phyloP scores from a whole-genome alignment of 2,329 filamentous ascomycete genomes.

The Pseudocercospora macadamiae region DNA sequence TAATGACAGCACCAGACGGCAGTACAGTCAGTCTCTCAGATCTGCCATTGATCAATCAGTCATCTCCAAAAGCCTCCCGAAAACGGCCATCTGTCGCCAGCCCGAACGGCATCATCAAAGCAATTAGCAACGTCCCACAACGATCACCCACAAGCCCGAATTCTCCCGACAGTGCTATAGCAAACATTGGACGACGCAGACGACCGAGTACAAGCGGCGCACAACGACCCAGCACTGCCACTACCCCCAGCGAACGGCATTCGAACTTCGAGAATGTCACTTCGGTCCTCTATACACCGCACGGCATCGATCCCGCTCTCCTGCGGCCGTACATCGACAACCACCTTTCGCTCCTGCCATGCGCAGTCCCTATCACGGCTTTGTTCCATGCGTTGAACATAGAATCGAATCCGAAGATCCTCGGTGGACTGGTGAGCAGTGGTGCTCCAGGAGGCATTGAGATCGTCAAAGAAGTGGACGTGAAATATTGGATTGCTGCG shows the following conservation, averaged over 20 bases:
- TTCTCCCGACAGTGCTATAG: neutral
- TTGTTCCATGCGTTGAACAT: slow-evolving; percentile 67
- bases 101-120: slow-evolving; percentile 12
- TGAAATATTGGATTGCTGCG: slow-evolving; percentile 62
- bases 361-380: slow-evolving; percentile 64
- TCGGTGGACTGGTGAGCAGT: slow-evolving; percentile 61
- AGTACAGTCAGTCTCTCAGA: slow-evolving; percentile 42
- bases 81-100: slow-evolving; percentile 15
- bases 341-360: slow-evolving; percentile 57
- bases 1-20: slow-evolving; percentile 39
- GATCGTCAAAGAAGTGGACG: slow-evolving; percentile 58
- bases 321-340: slow-evolving; percentile 60
- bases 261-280: slow-evolving; percentile 45
- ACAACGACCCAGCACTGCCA: slow-evolving; percentile 10
- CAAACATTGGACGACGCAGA: neutral
- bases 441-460: slow-evolving; percentile 62
- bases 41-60: slow-evolving; percentile 37
- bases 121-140: neutral
- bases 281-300: slow-evolving; percentile 67
- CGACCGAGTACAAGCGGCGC: slow-evolving; percentile 12
- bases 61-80: slow-evolving; percentile 10
- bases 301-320: slow-evolving; percentile 60
- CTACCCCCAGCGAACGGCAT: slow-evolving; percentile 7
- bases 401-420: slow-evolving; percentile 63
- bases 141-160: neutral